phyloP scores from a whole-genome alignment of 257 asterid genomes.

The Anisodus acutangulus region DNA sequence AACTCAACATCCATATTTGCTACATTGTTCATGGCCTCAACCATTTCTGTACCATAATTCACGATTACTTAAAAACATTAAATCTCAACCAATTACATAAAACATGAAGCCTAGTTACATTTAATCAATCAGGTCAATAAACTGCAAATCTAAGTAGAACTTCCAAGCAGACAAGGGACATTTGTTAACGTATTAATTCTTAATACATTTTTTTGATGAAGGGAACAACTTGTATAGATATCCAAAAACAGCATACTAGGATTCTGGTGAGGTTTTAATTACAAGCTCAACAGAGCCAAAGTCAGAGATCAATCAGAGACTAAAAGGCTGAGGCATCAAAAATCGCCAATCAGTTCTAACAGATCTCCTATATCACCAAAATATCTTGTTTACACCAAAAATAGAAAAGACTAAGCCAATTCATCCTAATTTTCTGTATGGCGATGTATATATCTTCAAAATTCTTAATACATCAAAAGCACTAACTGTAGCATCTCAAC shows the following conservation, averaged over 20 bases:
- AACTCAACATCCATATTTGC: slow-evolving; percentile 77
- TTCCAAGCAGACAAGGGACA: not conserved
- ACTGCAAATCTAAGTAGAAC: not conserved
- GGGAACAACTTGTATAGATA: no score
- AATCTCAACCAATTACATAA: slow-evolving; percentile 14
- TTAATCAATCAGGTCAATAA: not conserved
- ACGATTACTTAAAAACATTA: not conserved
- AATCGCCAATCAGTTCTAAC: no score
- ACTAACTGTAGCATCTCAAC: not conserved
- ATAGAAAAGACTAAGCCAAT: not conserved
- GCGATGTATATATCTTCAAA: not conserved
- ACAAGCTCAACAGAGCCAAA: no score
- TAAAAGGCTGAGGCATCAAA: no score
- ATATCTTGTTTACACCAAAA: no score
- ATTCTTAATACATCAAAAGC: not conserved
- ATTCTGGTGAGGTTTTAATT: no score
- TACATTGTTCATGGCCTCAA: slow-evolving; percentile 78
- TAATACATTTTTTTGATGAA: no score
- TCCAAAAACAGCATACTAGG: no score
- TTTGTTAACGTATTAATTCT: not conserved
- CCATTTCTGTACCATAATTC: slow-evolving; percentile 63
- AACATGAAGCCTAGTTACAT: not conserved
- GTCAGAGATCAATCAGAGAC: no score
- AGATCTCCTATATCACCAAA: no score
- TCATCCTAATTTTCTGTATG: not conserved